phyloP scores from a whole-genome alignment of 345 rosid genomes.

The Eucalyptus urophylla region DNA sequence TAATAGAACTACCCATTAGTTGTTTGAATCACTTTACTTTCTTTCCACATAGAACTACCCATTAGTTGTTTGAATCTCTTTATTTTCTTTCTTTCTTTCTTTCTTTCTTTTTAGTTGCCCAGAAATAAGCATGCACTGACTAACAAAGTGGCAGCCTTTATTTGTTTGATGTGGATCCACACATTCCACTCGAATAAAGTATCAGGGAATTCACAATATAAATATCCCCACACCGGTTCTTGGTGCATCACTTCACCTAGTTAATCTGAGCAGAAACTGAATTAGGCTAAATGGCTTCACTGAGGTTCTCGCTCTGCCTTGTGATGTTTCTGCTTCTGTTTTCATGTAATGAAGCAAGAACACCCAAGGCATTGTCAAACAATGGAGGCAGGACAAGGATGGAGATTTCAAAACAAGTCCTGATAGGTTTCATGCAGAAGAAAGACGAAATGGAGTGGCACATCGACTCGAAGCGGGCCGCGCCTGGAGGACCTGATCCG shows the following conservation, averaged over 20 bases:
- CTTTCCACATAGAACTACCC: background rate
- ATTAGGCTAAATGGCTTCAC: background rate
- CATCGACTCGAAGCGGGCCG: background rate
- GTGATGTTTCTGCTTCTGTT: background rate
- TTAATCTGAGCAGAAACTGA: background rate
- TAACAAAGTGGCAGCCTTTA: background rate
- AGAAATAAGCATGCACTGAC: background rate
- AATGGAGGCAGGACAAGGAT: background rate
- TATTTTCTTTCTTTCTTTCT: background rate
- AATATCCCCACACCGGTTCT: background rate
- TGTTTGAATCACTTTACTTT: background rate
- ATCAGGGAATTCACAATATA: background rate
- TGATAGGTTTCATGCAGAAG: background rate
- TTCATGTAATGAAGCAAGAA: background rate
- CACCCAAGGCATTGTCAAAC: background rate
- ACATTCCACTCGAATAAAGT: background rate
- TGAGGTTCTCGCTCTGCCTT: background rate
- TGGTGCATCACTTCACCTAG: background rate
- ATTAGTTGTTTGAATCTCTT: background rate
- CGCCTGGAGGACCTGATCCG: slow-evolving; percentile 8
- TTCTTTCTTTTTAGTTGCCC: background rate
- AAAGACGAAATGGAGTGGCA: background rate
- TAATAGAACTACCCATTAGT: background rate
- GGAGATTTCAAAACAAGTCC: background rate
- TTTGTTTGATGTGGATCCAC: background rate